Conservation (phyloP, 2,329 filamentous ascomycete species). For the Gnomoniopsis smithogilvyi region DNA sequence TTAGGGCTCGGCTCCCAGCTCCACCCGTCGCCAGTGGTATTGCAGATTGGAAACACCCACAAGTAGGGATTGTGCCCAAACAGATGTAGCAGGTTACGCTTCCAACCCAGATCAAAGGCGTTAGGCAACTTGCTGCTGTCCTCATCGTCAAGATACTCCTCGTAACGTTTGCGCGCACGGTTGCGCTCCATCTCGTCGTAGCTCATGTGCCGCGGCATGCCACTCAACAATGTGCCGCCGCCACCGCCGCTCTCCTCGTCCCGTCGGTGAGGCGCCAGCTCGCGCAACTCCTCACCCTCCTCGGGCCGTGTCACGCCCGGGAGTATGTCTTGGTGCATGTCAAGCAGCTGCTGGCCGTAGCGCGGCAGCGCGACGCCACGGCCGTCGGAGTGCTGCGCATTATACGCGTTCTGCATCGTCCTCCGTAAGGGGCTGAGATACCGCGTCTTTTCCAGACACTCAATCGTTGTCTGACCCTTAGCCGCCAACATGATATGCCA, state of each 20-base stretch:
- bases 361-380: slow-evolving; percentile 50
- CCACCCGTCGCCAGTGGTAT: slow-evolving; percentile 91
- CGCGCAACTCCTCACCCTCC: slow-evolving; percentile 66
- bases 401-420: slow-evolving; percentile 63
- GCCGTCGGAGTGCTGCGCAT: slow-evolving; percentile 50
- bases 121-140: slow-evolving; percentile 86
- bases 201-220: slow-evolving; percentile 42
- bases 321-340: slow-evolving; percentile 77
- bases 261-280: slow-evolving; percentile 12
- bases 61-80: slow-evolving; percentile 71
- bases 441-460: slow-evolving; percentile 91
- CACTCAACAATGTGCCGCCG: slow-evolving; percentile 14
- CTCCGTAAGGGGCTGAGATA: slow-evolving; percentile 80
- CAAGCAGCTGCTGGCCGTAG: slow-evolving; percentile 70
- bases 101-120: slow-evolving; percentile 88
- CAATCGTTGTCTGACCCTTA: slow-evolving; percentile 87
- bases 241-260: slow-evolving; percentile 11
- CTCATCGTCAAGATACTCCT: slow-evolving; percentile 82
- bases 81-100: slow-evolving; percentile 73
- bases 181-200: slow-evolving; percentile 55
- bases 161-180: slow-evolving; percentile 53
- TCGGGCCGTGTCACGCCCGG: slow-evolving; percentile 78
- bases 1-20: slow-evolving; percentile 80
- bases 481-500: slow-evolving; percentile 87
- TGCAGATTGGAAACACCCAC: slow-evolving; percentile 80